phyloP scores from a whole-genome alignment of 768 basidiomycete genomes.

The Plicaturopsis crispa region DNA sequence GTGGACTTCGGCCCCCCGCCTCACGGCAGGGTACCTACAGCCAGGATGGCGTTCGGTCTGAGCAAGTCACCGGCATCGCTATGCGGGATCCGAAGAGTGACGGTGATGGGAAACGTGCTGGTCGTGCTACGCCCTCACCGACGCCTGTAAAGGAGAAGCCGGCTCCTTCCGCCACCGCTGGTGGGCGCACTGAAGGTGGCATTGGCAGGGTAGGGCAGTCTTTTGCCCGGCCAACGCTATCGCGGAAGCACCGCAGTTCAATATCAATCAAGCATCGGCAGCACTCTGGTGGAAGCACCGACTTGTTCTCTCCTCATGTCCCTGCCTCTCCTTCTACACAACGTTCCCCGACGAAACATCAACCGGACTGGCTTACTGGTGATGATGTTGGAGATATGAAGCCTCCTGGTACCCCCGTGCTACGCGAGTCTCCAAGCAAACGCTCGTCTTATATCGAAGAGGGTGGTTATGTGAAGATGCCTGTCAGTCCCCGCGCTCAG shows the following conservation, averaged over 20 bases:
- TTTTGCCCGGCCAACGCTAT: conserved; percentile 37
- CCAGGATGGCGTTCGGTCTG: conserved; percentile 41
- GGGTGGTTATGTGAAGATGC: too few relatives aligned
- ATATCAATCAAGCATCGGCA: conserved; percentile 32
- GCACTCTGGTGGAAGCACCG: conserved; percentile 7
- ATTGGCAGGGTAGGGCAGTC: too few relatives aligned
- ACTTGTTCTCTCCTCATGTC: too few relatives aligned
- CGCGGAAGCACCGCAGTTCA: conserved; percentile 42
- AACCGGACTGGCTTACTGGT: conserved; percentile 72
- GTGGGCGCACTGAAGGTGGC: too few relatives aligned
- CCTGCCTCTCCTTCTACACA: too few relatives aligned
- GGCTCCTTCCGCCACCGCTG: too few relatives aligned
- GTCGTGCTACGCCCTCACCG: too few relatives aligned
- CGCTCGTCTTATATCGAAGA: conserved; percentile 61
- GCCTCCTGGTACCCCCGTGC: conserved; percentile 33
- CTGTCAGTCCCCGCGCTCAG: too few relatives aligned
- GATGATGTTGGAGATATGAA: conserved; percentile 34
- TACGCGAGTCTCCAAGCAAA: conserved; percentile 69
- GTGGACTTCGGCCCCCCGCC: conserved; percentile 11
- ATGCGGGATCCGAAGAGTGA: conserved; percentile 33
- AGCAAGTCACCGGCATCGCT: conserved; percentile 46
- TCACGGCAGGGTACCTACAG: conserved; percentile 15
- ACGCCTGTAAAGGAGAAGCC: too few relatives aligned
- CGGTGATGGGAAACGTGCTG: not conserved
- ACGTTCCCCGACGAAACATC: too few relatives aligned